Evolutionary conservation across 129 eudicot species (phyloP).

Genomic region (Flaveria bidentis): DNA sequence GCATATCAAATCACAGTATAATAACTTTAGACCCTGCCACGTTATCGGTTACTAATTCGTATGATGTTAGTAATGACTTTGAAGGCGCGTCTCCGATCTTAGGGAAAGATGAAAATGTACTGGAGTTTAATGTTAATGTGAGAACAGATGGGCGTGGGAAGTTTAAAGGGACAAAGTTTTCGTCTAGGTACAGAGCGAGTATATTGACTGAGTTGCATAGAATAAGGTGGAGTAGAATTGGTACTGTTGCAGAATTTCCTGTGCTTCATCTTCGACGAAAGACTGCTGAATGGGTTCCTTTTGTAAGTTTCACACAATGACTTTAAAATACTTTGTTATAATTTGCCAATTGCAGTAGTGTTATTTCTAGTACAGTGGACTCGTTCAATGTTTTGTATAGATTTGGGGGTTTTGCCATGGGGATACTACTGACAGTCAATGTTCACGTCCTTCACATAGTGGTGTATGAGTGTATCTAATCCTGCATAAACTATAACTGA

Average conservation of each 20-base stretch:
- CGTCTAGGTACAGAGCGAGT: conserved; percentile 83
- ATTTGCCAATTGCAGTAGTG: conserved; percentile 7
- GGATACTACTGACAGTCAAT: conserved; percentile 8
- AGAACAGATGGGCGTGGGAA: conserved; percentile 94
- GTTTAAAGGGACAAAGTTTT: conserved; percentile 71
- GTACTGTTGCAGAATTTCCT: conserved; percentile 68
- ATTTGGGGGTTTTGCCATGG: background rate
- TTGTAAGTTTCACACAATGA: conserved; percentile 49
- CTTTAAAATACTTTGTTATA: background rate
- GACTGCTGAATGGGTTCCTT: conserved; percentile 76
- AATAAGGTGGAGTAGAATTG: conserved; percentile 70
- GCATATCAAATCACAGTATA: conserved; percentile 57
- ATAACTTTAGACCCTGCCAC: conserved; percentile 78
- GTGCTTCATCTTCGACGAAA: conserved; percentile 89
- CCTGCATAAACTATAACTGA: background rate
- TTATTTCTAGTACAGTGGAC: conserved; percentile 3
- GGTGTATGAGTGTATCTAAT: background rate
- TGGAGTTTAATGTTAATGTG: conserved; percentile 76
- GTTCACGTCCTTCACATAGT: background rate
- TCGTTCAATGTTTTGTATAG: background rate
- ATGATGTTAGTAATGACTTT: conserved; percentile 68
- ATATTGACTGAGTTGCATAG: conserved; percentile 87
- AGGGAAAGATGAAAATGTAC: conserved; percentile 80
- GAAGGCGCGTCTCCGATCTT: conserved; percentile 74
- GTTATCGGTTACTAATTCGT: conserved; percentile 74